A percentile compares a stretch with the other conserved stretches of the same genome.
Conservation (phyloP, 495 filamentous ascomycete genomes). For the Lepraria neglecta region DNA sequence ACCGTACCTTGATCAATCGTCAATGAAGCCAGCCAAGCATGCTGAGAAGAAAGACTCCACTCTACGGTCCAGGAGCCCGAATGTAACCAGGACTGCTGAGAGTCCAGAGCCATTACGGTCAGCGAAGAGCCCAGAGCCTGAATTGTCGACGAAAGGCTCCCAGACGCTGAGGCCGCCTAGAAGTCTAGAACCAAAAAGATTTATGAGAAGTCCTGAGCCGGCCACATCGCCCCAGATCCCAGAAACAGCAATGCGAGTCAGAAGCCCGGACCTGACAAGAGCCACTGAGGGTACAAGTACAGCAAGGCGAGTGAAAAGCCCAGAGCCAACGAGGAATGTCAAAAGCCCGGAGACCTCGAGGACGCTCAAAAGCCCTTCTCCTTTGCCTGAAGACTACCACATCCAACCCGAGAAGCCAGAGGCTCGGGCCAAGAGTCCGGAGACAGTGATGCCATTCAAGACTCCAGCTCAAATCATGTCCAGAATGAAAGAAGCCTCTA, state of each 20-base stretch:
- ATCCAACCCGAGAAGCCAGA: not conserved
- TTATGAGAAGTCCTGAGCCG: conserved; percentile 14
- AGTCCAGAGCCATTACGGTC: conserved; percentile 18
- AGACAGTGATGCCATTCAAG: conserved; percentile 4
- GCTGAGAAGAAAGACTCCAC: conserved; percentile 11
- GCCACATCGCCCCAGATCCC: conserved; percentile 4
- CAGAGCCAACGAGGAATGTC: conserved; percentile 16
- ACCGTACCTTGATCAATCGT: conserved; percentile 21
- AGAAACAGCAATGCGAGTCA: conserved; percentile 14
- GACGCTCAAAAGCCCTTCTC: not conserved
- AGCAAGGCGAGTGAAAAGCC: conserved; percentile 15
- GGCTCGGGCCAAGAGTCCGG: not conserved
- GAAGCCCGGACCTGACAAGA: conserved; percentile 13
- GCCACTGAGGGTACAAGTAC: conserved; percentile 7
- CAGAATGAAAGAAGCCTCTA: conserved; percentile 13
- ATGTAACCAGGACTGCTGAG: conserved; percentile 8
- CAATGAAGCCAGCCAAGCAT: conserved; percentile 9
- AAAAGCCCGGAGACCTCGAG: conserved; percentile 17
- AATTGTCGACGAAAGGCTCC: conserved; percentile 15
- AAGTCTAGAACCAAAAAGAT: conserved; percentile 18
- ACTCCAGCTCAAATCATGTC: conserved; percentile 21
- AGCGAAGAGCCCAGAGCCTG: conserved; percentile 17
- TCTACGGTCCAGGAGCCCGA: conserved; percentile 1
- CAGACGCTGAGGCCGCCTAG: conserved; percentile 15
- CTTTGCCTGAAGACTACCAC: not conserved